Evolutionary conservation across 345 rosid genomes (phyloP).

Genomic region (Chamaenerion angustifolium): DNA sequence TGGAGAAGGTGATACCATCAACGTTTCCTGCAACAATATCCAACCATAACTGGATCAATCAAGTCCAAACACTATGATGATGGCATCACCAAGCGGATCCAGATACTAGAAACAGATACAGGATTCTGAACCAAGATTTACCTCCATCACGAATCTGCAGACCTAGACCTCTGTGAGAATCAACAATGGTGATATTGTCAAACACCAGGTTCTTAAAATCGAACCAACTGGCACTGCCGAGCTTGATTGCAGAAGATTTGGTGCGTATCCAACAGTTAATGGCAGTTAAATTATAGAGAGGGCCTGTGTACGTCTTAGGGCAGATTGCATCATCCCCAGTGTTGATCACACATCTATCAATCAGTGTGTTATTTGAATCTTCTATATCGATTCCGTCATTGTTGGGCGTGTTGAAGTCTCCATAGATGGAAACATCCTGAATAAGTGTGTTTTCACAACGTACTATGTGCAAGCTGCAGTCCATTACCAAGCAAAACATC

Average conservation of each 20-base stretch:
- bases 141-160: slow-evolving; percentile 95
- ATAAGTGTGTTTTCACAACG: slow-evolving; percentile 47
- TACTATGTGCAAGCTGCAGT: slow-evolving; percentile 73
- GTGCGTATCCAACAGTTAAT: slow-evolving; percentile 84
- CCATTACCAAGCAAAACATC: slow-evolving; percentile 1
- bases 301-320: slow-evolving; percentile 62
- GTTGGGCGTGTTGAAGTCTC: slow-evolving; percentile 79
- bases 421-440: slow-evolving; percentile 62
- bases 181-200: slow-evolving; percentile 66
- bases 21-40: slow-evolving; percentile 70
- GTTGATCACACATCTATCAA: slow-evolving; percentile 58
- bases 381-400: slow-evolving; percentile 90
- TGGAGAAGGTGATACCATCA: slow-evolving; percentile 63
- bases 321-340: slow-evolving; percentile 95
- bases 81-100: no score
- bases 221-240: slow-evolving; percentile 85
- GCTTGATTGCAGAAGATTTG: slow-evolving; percentile 83
- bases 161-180: slow-evolving; percentile 84
- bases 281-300: slow-evolving; percentile 58
- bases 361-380: slow-evolving; percentile 65
- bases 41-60: neutral
- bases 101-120: neutral
- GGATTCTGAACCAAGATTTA: slow-evolving; percentile 8
- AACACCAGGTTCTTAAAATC: slow-evolving; percentile 57
- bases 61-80: no score